Evolutionary conservation across 1,284 basidiomycete species (phyloP), one percentile per base, ranked within the genome.

Genomic region (Trichosporon faecale): DNA sequence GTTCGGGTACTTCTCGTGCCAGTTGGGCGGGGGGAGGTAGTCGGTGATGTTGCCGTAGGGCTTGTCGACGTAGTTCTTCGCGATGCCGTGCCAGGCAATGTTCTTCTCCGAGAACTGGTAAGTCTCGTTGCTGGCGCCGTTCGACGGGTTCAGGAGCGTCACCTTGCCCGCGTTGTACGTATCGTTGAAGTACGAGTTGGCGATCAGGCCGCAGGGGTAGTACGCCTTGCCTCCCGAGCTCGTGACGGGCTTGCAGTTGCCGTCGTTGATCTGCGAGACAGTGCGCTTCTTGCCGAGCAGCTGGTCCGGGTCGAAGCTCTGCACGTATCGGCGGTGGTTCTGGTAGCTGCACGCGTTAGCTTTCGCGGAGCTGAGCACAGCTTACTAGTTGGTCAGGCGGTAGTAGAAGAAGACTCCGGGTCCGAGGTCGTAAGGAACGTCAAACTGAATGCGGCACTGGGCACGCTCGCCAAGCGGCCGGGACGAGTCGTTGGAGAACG

Each of bases 121-220:
- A 1, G 86, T 85, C 44, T 86, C 83, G 71, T 80, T 83, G 25
- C 85, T 77, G 3, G 82, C 79, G 27, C 87, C 86, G 63, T 87
- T 80, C 9, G 80, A 64, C 18, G 88, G 85, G 76, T 89, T 89
- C 21, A 88, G 78, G 27, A 91, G 83, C 8, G 86, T 83, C 16
- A 93, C 89, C 64, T 61, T 61, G 63, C 33, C 29, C 8, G 86
- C 86, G 23, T 87, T 86, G 82, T 91, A 93, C 1, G 95, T 94
- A 80, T 98, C 93, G 79, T 99, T 99, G 86, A 98, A 99, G 8
- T 95, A 70, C n/a, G 94, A 96, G 84, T 99, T 99, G 64, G 97
- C 97, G 74, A 99, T 97, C 73, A 99, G 86, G 40, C 97, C 97
- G 77, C 97, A 99, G 0, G 97, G 97, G 80, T 95, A 99, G 79